Evolutionary conservation across 1,139 yeast species (phyloP), one percentile per base, ranked within the genome.

Genomic region (Lodderomyces pseudojiufengensis): DNA sequence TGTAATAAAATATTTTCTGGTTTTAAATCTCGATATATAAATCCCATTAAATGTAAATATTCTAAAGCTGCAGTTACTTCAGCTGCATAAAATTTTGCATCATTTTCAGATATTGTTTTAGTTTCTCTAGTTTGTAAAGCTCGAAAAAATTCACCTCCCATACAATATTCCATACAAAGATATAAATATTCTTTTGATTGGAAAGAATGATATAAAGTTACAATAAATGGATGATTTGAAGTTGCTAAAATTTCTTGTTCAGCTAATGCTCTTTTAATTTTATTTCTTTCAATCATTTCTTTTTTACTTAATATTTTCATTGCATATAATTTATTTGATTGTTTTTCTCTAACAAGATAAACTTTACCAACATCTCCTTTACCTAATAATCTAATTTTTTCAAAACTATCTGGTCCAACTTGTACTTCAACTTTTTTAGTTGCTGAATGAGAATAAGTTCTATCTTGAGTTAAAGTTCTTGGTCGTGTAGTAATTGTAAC

Each of bases 351-450:
- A 4, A 92, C 98, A 30, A 94, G 64, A 50, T 84, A 94, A 14
- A 94, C 99, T 56, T 88, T 88, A 4, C 99, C 99, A 29, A 94
- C 98, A 52, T 94, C 99, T 36, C 99, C 99, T 54, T 87, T 87
- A 4, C 99, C 99, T 38, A 94, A 65, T 22, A 92, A 63, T 46
- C 87, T 78, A 40, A 94, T 77, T 55, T 88, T 92, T 48, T 90
- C 96, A 59, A 94, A 94, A 27, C 92, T 84, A 36, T 77, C 73
- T 2, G 95, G 95, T 3, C 84, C 77, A 9, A 94, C 99, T 52
- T 83, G 86, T 6, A 81, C 94, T 45, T 79, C 80, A 45, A 82
- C 67, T 18, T 86, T 71, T 47, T 82, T 83, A 32, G 84, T 83
- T 12, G 95, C 80, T 33, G 78, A 75, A 41, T 78, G 73, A 10